Conservation (phyloP, 1,284 basidiomycete genomes). For the Trametes versicolor region DNA sequence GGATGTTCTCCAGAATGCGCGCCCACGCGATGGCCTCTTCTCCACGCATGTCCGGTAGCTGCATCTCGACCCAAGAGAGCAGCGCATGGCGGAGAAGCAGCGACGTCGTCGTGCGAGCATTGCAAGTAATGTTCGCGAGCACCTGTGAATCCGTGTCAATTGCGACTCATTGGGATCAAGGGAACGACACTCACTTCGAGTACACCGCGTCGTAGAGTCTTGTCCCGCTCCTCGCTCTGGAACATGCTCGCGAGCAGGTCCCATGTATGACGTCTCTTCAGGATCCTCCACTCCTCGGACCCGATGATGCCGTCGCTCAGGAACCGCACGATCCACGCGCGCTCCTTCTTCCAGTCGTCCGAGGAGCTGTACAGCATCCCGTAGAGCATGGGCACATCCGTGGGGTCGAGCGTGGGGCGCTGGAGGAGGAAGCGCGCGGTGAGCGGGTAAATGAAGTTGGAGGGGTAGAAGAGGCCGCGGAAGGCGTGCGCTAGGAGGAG, state of each 20-base stretch:
- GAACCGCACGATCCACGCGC: conserved; percentile 89
- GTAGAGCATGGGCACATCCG: conserved; percentile 89
- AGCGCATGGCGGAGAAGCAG: conserved; percentile 76
- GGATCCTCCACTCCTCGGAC: conserved; percentile 81
- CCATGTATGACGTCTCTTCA: conserved; percentile 88
- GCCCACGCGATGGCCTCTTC: conserved; percentile 69
- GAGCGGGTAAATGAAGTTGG: conserved; percentile 83
- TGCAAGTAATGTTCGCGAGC: conserved; percentile 75
- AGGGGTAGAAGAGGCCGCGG: conserved; percentile 82
- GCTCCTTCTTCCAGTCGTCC: conserved; percentile 82
- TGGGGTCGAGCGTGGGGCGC: conserved; percentile 76
- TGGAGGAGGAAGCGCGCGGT: conserved; percentile 87
- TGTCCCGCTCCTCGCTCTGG: conserved; percentile 68
- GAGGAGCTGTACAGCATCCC: conserved; percentile 85
- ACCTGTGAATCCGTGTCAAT: conserved; percentile 54
- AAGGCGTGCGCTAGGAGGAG: conserved; percentile 85
- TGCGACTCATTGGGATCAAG: neutral
- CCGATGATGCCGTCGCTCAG: conserved; percentile 83
- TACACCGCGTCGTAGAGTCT: conserved; percentile 62
- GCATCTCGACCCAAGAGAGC: conserved; percentile 83
- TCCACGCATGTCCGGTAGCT: conserved; percentile 54
- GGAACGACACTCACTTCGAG: conserved; percentile 65
- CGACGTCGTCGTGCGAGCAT: conserved; percentile 70
- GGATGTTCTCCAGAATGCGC: conserved; percentile 75
- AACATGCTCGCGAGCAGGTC: conserved; percentile 86